A percentile compares a stretch with the other conserved stretches of the same genome.
Conservation (phyloP, 2,329 filamentous ascomycete genomes). For the Leptographium flavum region DNA sequence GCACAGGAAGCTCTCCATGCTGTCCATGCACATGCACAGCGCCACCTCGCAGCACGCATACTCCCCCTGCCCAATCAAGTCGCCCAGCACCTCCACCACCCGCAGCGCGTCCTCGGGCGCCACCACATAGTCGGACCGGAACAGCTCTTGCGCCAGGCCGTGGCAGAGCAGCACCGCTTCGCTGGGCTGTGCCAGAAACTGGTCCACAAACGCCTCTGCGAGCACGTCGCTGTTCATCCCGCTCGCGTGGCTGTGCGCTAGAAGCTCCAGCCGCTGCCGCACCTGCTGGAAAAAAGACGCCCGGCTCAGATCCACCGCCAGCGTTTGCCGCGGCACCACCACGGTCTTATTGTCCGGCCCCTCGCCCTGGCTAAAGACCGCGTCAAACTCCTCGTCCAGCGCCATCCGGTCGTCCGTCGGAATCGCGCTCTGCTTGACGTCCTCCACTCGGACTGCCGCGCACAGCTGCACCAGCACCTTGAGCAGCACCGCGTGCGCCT, state of each 20-base stretch:
- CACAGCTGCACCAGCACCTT: constrained; percentile 27
- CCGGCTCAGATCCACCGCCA: constrained; percentile 25
- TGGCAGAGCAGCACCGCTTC: constrained; percentile 40
- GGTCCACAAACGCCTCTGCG: constrained; percentile 33
- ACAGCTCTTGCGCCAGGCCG: constrained; percentile 34
- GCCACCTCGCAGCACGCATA: constrained; percentile 64
- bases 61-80: constrained; percentile 38
- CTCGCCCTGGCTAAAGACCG: constrained; percentile 37
- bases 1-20: constrained; percentile 48
- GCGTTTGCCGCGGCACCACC: constrained; percentile 32
- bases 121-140: constrained; percentile 37
- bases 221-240: constrained; percentile 32
- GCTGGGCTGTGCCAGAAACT: constrained; percentile 32
- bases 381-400: constrained; percentile 49
- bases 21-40: constrained; percentile 50
- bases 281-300: constrained; percentile 35
- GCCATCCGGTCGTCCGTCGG: constrained; percentile 45
- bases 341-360: constrained; percentile 19
- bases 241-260: constrained; percentile 28
- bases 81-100: constrained; percentile 36
- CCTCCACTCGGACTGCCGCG: constrained; percentile 17
- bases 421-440: constrained; percentile 18
- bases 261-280: constrained; percentile 27
- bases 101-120: constrained; percentile 28
- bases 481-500: constrained; percentile 26